These are phyloP conservation scores for Bolboschoenus planiculmis DNA, from an alignment of 176 grass and related monocot genomes.

Conservation along the genomic window DNA sequence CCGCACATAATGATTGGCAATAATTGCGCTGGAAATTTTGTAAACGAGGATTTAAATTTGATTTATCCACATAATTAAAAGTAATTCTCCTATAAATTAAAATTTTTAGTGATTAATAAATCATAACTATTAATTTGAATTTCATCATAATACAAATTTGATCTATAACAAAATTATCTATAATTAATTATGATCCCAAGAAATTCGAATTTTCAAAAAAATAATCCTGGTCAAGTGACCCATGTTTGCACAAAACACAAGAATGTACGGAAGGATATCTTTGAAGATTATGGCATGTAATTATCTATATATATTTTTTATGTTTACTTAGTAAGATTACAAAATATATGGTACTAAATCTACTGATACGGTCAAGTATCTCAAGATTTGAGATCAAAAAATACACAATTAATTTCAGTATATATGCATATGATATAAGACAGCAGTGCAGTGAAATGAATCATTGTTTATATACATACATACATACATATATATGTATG, in stretches of 20 bases:
- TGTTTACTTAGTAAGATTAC: not conserved
- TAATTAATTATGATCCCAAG: not conserved
- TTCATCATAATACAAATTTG: no score
- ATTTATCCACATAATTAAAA: no score
- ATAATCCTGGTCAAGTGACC: not conserved
- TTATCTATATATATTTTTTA: not conserved
- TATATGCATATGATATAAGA: not conserved
- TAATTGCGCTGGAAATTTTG: no score
- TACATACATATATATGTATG: no score
- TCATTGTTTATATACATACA: no score
- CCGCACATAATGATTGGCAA: no score
- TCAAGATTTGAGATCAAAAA: not conserved
- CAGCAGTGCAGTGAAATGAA: not conserved
- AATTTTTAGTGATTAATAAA: no score
- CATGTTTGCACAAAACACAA: slow-evolving; percentile 5
- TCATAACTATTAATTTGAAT: no score
- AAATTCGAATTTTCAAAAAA: not conserved
- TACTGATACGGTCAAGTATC: not conserved
- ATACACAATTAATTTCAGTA: not conserved
- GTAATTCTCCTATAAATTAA: no score
- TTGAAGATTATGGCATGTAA: not conserved
- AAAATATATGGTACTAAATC: not conserved
- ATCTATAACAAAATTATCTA: no score
- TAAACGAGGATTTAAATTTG: no score
- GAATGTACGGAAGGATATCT: not conserved